A percentile compares a stretch with the other conserved stretches of the same genome.
These are phyloP conservation scores for Eremomyces bilateralis DNA, from an alignment of 495 filamentous ascomycete genomes.

Conservation along the genomic window DNA sequence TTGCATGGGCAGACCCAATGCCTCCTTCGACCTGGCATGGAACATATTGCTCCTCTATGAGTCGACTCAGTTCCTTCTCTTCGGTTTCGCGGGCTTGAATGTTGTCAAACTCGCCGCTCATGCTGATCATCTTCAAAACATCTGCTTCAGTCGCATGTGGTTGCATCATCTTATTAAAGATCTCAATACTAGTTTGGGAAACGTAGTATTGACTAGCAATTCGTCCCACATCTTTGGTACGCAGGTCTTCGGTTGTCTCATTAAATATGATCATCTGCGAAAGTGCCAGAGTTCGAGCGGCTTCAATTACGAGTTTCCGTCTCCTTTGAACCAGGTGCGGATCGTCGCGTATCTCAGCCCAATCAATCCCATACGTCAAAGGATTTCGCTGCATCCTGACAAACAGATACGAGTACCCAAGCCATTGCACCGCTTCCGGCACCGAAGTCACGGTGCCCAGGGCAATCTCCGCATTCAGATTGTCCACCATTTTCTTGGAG, in stretches of 20 bases:
- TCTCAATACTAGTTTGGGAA: slow-evolving; percentile 72
- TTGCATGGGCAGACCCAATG: slow-evolving; percentile 59
- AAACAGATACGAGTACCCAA: slow-evolving; percentile 93
- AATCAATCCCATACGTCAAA: slow-evolving; percentile 86
- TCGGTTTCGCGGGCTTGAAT: slow-evolving; percentile 82
- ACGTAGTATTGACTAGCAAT: slow-evolving; percentile 98
- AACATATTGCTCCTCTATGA: slow-evolving; percentile 32
- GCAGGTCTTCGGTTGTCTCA: slow-evolving; percentile 72
- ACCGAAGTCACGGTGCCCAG: slow-evolving; percentile 91
- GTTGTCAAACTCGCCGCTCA: slow-evolving; percentile 93
- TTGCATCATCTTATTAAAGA: slow-evolving; percentile 86
- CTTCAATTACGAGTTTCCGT: slow-evolving; percentile 64
- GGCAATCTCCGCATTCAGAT: slow-evolving; percentile 85
- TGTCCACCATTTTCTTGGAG: slow-evolving; percentile 78
- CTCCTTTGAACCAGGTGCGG: slow-evolving; percentile 63
- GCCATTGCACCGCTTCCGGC: slow-evolving; percentile 84
- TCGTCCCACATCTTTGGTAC: slow-evolving; percentile 79
- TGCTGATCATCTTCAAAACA: slow-evolving; percentile 80
- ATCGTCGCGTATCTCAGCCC: slow-evolving; percentile 72
- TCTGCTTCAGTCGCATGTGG: slow-evolving; percentile 66
- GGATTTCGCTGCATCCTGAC: slow-evolving; percentile 89
- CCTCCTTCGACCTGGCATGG: slow-evolving; percentile 54
- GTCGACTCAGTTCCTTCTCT: slow-evolving; percentile 45
- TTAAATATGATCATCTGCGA: slow-evolving; percentile 99
- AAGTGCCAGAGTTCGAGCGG: slow-evolving; percentile 62